These are phyloP conservation scores for Saturnispora ahearnii DNA, from an alignment of 805 yeast genomes.

Conservation along the genomic window DNA sequence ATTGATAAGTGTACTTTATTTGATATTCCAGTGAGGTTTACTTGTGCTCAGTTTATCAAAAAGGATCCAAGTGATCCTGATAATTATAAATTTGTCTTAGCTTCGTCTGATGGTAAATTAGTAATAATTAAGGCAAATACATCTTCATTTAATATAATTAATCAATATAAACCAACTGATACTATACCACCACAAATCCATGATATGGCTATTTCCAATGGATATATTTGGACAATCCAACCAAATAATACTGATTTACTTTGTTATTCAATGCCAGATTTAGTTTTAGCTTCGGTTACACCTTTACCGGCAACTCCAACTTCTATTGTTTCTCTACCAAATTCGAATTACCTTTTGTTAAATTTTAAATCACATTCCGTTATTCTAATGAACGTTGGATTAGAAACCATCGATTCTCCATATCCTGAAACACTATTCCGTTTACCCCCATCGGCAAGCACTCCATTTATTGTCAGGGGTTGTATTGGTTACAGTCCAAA, in stretches of 20 bases:
- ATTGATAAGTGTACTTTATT: constrained; percentile 6
- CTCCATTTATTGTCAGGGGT: constrained; percentile 12
- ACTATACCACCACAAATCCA: constrained; percentile 13
- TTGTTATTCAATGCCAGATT: constrained; percentile 9
- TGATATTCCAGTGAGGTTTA: constrained; percentile 9
- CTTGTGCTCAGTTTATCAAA: constrained; percentile 10
- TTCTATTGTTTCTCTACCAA: constrained; percentile 4
- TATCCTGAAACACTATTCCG: constrained; percentile 12
- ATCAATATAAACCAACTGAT: constrained; percentile 6
- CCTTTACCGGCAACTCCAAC: constrained; percentile 11
- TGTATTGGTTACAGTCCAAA: constrained; percentile 10
- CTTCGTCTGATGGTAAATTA: constrained; percentile 14
- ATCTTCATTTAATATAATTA: neutral
- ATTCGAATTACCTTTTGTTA: constrained; percentile 7
- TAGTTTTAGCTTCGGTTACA: constrained; percentile 7
- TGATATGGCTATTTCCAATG: constrained; percentile 11
- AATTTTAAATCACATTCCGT: constrained; percentile 12
- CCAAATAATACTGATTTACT: constrained; percentile 10
- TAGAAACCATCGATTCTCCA: constrained; percentile 5
- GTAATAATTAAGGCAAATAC: constrained; percentile 7
- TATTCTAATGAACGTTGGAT: constrained; percentile 10
- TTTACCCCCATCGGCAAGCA: constrained; percentile 9
- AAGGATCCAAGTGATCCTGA: constrained; percentile 7
- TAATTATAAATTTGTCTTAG: constrained; percentile 9
- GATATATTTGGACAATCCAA: constrained; percentile 11